These are phyloP conservation scores for Orbilia brochopaga DNA, from an alignment of 2,329 filamentous ascomycete species.

Conservation along the genomic window DNA sequence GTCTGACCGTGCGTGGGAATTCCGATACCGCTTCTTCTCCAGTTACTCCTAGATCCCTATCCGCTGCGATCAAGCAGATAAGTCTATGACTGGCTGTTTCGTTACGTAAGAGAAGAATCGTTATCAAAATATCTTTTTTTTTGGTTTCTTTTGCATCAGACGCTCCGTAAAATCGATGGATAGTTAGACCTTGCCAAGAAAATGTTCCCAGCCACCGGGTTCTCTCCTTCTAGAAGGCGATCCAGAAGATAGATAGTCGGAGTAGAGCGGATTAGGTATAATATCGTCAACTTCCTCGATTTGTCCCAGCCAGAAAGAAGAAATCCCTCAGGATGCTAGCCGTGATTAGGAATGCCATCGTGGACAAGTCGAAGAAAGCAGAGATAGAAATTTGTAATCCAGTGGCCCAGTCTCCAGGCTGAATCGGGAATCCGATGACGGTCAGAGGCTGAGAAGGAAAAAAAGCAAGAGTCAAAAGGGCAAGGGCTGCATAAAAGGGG, in stretches of 20 bases:
- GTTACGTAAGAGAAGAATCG: constrained; percentile 11
- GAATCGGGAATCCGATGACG: constrained; percentile 36
- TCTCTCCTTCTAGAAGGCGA: constrained; percentile 19
- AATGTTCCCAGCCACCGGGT: constrained; percentile 6
- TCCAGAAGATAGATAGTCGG: constrained; percentile 41
- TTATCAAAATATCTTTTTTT: not conserved
- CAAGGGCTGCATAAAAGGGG: constrained; percentile 28
- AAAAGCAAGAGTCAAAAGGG: constrained; percentile 31
- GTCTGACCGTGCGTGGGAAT: not conserved
- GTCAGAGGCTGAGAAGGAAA: constrained; percentile 52
- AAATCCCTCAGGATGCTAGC: constrained; percentile 47
- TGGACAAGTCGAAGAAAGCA: constrained; percentile 33
- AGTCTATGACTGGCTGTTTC: constrained; percentile 1
- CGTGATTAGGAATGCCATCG: constrained; percentile 17
- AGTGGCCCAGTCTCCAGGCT: constrained; percentile 47
- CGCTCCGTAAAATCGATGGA: constrained; percentile 4
- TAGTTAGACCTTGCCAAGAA: constrained; percentile 12
- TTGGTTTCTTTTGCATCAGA: constrained; percentile 14
- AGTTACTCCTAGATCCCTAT: constrained; percentile 1
- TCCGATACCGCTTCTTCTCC: not conserved
- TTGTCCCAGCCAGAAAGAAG: constrained; percentile 38
- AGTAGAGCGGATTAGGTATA: constrained; percentile 51
- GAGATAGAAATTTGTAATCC: constrained; percentile 50
- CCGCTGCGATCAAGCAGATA: not conserved
- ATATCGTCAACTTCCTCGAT: constrained; percentile 35